phyloP scores from a whole-genome alignment of 208 protist genomes.

The Crithidia fasciculata region DNA sequence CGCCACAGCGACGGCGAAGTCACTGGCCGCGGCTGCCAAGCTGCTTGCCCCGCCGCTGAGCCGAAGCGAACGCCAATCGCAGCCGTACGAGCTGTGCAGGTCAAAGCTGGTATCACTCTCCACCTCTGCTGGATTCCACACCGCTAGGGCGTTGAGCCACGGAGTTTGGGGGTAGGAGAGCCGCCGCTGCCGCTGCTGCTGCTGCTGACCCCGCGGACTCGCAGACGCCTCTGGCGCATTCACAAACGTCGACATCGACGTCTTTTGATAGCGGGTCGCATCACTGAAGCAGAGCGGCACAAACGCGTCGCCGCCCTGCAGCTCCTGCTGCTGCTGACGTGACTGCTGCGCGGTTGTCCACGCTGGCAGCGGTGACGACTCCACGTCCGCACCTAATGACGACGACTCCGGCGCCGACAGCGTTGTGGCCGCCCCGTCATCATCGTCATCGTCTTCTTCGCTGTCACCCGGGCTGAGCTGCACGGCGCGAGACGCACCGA shows the following conservation, averaged over 20 bases:
- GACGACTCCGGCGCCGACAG: background rate
- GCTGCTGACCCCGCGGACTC: constrained; percentile 1
- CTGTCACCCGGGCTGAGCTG: background rate
- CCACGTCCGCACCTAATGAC: background rate
- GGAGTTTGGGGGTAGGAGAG: background rate
- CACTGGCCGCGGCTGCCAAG: constrained; percentile 9
- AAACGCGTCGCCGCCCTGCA: constrained; percentile 9
- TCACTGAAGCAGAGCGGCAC: constrained; percentile 20
- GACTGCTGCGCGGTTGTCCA: no score
- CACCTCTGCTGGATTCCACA: constrained; percentile 1
- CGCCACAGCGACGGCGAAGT: constrained; percentile 14
- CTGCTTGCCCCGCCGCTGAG: constrained; percentile 16
- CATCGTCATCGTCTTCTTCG: background rate
- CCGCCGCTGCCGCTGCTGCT: background rate
- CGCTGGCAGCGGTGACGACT: background rate
- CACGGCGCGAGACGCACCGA: background rate
- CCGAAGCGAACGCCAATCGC: constrained; percentile 17
- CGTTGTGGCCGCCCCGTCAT: background rate
- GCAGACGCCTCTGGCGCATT: background rate
- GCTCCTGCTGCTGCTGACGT: constrained; percentile 1
- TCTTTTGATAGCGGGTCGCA: background rate
- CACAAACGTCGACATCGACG: constrained; percentile 4
- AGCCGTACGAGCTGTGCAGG: constrained; percentile 15
- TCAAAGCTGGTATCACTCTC: constrained; percentile 15
- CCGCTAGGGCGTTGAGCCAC: background rate